A percentile compares a stretch with the other conserved stretches of the same genome.
phyloP scores from a whole-genome alignment of 352 stramenopile genomes.

The Pythium guiyangense region DNA sequence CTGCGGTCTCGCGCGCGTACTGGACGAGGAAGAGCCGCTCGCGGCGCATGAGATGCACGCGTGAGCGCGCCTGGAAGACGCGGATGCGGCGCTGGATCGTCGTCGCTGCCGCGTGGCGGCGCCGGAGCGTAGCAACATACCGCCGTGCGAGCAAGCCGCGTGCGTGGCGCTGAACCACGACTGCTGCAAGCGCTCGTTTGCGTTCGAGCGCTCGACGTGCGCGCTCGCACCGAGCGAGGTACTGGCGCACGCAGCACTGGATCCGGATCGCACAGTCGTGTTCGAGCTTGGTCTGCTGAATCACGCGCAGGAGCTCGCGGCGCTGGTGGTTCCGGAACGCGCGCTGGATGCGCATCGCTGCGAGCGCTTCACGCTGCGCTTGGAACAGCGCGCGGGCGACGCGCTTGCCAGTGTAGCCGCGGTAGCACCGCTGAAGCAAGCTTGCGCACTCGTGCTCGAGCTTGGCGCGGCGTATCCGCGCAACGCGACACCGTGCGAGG shows the following conservation, averaged over 20 bases:
- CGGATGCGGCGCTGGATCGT: constrained; percentile 55
- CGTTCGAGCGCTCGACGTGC: constrained; percentile 14
- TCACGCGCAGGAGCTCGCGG: constrained; percentile 47
- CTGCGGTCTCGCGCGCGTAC: constrained; percentile 19
- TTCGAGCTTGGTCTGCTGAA: constrained; percentile 63
- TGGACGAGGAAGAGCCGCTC: constrained; percentile 30
- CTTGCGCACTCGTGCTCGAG: constrained; percentile 42
- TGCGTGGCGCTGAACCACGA: constrained; percentile 44
- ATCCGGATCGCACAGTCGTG: constrained; percentile 43
- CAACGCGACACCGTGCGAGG: constrained; percentile 20
- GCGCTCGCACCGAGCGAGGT: constrained; percentile 47
- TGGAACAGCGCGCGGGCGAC: constrained; percentile 56
- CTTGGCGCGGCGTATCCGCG: constrained; percentile 23
- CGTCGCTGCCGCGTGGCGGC: constrained; percentile 36
- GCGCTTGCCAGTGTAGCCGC: constrained; percentile 72
- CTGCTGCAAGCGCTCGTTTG: constrained; percentile 18
- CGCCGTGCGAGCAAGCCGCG: constrained; percentile 48
- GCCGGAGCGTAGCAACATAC: constrained; percentile 16
- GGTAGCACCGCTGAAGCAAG: constrained; percentile 71
- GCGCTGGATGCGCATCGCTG: constrained; percentile 58
- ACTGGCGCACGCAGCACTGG: constrained; percentile 51
- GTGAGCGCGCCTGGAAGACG: constrained; percentile 28
- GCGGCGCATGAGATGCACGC: constrained; percentile 28
- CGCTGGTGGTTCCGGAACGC: constrained; percentile 61
- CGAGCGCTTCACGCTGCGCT: constrained; percentile 53